phyloP scores from a whole-genome alignment of 2,329 filamentous ascomycete species.

The Ophiostoma tasmaniense region DNA sequence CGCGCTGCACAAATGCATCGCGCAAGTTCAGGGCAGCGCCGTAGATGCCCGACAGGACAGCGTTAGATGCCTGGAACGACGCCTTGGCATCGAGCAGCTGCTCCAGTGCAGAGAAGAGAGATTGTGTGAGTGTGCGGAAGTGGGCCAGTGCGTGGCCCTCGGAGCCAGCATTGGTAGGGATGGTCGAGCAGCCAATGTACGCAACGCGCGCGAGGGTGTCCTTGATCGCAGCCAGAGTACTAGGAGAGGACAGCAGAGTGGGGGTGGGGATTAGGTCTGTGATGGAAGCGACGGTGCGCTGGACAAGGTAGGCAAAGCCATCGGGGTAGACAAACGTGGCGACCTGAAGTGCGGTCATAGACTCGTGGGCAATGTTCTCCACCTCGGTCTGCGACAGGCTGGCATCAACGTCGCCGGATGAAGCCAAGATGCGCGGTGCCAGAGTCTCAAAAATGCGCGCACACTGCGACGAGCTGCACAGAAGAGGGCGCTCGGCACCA shows the following conservation, averaged over 20 bases:
- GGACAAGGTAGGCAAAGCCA: conserved; percentile 16
- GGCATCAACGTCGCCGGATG: neutral
- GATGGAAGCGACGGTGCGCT: conserved; percentile 1
- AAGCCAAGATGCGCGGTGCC: conserved; percentile 12
- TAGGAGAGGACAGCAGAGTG: neutral
- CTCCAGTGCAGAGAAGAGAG: conserved; percentile 28
- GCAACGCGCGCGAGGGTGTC: conserved; percentile 38
- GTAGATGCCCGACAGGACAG: conserved; percentile 32
- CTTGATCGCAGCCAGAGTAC: conserved; percentile 23
- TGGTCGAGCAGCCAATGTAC: conserved; percentile 39
- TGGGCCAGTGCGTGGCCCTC: conserved; percentile 19
- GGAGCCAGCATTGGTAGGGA: conserved; percentile 18
- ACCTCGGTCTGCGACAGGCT: conserved; percentile 9
- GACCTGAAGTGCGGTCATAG: conserved; percentile 18
- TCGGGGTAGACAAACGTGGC: conserved; percentile 15
- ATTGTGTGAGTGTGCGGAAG: conserved; percentile 21
- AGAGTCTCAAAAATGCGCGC: conserved; percentile 21
- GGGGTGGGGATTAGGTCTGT: neutral
- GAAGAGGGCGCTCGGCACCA: conserved; percentile 17
- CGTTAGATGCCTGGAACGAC: conserved; percentile 30
- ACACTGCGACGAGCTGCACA: conserved; percentile 30
- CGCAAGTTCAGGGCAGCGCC: conserved; percentile 26
- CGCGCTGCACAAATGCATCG: conserved; percentile 30
- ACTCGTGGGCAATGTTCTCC: conserved; percentile 17
- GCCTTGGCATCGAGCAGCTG: conserved; percentile 29